phyloP scores from a whole-genome alignment of 352 stramenopile species.

The Globisporangium camurandrum region DNA sequence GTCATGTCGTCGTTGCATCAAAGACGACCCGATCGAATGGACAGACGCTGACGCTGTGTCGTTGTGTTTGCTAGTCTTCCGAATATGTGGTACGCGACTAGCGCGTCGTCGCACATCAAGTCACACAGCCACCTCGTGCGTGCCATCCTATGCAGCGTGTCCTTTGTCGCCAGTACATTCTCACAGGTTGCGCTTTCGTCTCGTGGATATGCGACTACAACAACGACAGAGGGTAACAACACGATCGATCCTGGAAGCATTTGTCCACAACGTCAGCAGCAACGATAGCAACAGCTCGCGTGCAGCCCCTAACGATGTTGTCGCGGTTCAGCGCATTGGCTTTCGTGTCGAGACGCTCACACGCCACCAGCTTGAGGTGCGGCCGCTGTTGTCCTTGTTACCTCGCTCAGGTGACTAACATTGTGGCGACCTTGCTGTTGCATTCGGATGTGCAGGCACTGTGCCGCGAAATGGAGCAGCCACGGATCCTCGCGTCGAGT shows the following conservation, averaged over 20 bases:
- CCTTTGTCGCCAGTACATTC: neutral
- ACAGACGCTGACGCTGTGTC: slow-evolving; percentile 1
- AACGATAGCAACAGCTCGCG: neutral
- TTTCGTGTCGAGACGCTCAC: slow-evolving; percentile 24
- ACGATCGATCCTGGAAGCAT: slow-evolving; percentile 27
- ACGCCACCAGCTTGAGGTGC: slow-evolving; percentile 27
- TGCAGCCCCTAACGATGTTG: slow-evolving; percentile 4
- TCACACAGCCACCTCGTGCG: slow-evolving; percentile 26
- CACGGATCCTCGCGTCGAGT: slow-evolving; percentile 5
- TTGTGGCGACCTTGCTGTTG: neutral
- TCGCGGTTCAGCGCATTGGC: slow-evolving; percentile 25
- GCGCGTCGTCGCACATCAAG: slow-evolving; percentile 35
- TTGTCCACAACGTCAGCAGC: slow-evolving; percentile 4
- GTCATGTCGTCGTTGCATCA: neutral
- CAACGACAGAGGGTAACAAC: slow-evolving; percentile 31
- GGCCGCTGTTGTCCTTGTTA: neutral
- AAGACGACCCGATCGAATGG: neutral
- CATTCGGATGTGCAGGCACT: slow-evolving; percentile 18
- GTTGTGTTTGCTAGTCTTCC: slow-evolving; percentile 25
- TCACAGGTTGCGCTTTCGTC: no score
- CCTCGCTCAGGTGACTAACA: neutral
- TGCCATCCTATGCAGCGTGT: neutral
- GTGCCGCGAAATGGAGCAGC: slow-evolving; percentile 31
- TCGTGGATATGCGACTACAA: neutral
- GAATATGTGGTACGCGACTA: slow-evolving; percentile 54